Conservation (phyloP, 306 rosid species). For the Oemleria cerasiformis region DNA sequence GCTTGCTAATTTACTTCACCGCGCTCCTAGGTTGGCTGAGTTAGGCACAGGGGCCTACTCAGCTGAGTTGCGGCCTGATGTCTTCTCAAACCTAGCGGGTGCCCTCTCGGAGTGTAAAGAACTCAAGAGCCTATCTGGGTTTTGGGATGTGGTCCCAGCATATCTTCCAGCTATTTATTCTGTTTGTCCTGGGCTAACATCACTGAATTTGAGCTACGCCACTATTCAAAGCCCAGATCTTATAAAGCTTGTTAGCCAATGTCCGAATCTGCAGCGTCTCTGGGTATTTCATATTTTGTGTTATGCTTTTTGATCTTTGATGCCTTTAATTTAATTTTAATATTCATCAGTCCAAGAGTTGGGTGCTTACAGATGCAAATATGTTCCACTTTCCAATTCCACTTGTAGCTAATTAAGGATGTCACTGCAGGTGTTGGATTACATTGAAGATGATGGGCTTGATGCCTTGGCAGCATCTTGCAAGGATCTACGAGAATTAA, state of each 20-base stretch:
- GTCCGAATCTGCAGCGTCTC: slow-evolving; percentile 67
- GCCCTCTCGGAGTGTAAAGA: slow-evolving; percentile 59
- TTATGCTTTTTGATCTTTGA: not conserved
- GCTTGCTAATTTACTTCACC: slow-evolving; percentile 58
- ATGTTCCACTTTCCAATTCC: slow-evolving; percentile 6
- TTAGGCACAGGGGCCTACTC: slow-evolving; percentile 78
- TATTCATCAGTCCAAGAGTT: slow-evolving; percentile 5
- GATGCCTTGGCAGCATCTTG: slow-evolving; percentile 71
- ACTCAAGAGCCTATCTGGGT: slow-evolving; percentile 70
- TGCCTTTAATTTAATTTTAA: not conserved
- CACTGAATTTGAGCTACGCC: slow-evolving; percentile 79
- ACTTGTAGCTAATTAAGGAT: slow-evolving; percentile 29
- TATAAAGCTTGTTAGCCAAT: slow-evolving; percentile 68
- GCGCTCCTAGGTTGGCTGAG: slow-evolving; percentile 74
- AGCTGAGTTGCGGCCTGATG: slow-evolving; percentile 62
- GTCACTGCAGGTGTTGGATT: slow-evolving; percentile 79
- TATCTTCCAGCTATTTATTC: slow-evolving; percentile 73
- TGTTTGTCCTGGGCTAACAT: slow-evolving; percentile 57
- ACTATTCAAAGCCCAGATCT: slow-evolving; percentile 64
- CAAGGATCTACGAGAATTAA: slow-evolving; percentile 80
- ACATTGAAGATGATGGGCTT: slow-evolving; percentile 88
- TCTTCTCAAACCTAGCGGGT: slow-evolving; percentile 47
- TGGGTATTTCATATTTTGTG: slow-evolving; percentile 57
- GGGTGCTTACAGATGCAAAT: slow-evolving; percentile 4
- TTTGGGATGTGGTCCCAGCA: slow-evolving; percentile 84